A percentile compares a stretch with the other conserved stretches of the same genome.
These are phyloP conservation scores for Sequoiadendron giganteum DNA, from an alignment of 75 land plant genomes.

Conservation along the genomic window DNA sequence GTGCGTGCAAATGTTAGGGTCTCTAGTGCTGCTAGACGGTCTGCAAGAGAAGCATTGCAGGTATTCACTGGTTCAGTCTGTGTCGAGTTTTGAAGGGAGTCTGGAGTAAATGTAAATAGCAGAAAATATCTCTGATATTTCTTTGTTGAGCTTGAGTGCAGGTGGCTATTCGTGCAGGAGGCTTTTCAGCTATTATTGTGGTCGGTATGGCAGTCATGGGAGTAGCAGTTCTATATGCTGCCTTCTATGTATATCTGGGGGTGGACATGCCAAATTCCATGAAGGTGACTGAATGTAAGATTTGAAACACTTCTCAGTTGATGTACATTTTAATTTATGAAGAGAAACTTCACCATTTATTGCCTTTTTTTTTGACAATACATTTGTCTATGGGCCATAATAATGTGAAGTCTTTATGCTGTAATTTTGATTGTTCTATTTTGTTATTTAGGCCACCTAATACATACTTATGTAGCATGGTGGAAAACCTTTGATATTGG, in stretches of 20 bases:
- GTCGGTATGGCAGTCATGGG: slow-evolving; percentile 99
- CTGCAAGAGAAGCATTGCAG: slow-evolving; percentile 97
- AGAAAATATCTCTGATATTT: slow-evolving; percentile 5
- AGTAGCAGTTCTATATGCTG: slow-evolving; percentile 82
- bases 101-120: background rate
- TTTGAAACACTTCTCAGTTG: background rate
- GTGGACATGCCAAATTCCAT: slow-evolving; percentile 78
- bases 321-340: background rate
- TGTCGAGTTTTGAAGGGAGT: background rate
- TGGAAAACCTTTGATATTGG: background rate
- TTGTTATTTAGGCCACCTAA: background rate
- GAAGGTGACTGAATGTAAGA: slow-evolving; percentile 95
- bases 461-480: background rate
- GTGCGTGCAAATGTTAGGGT: slow-evolving; percentile 99
- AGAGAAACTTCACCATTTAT: background rate
- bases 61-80: slow-evolving; percentile 23
- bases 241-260: slow-evolving; percentile 80
- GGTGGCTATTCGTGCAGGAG: slow-evolving; percentile 98
- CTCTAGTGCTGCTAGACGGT: slow-evolving; percentile 96
- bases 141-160: slow-evolving; percentile 24
- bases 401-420: background rate
- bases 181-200: slow-evolving; percentile 93
- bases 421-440: background rate
- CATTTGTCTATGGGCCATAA: background rate
- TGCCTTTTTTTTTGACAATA: background rate